These are phyloP conservation scores for Coccomyxa sp. DNA, from an alignment of 139 green algal genomes.

Conservation along the genomic window DNA sequence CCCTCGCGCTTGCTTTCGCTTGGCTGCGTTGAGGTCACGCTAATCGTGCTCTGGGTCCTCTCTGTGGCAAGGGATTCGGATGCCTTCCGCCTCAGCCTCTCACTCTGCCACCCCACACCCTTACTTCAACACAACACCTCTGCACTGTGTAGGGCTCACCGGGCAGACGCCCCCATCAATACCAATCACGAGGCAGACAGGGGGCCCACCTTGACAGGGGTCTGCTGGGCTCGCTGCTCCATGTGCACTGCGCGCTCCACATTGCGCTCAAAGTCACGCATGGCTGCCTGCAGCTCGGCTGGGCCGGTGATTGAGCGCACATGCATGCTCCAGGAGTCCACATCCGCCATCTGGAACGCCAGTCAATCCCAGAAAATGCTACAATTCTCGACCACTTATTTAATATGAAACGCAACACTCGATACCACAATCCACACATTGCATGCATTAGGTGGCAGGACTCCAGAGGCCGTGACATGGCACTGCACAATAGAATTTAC, in stretches of 20 bases:
- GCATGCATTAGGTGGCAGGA: neutral
- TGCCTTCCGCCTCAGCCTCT: no score
- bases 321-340: neutral
- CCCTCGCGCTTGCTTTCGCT: neutral
- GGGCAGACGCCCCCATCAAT: no score
- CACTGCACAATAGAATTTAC: neutral
- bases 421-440: neutral
- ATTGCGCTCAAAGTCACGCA: neutral
- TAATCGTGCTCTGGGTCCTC: neutral
- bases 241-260: neutral
- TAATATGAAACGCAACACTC: no score
- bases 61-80: no score
- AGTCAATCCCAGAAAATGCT: neutral
- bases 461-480: neutral
- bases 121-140: no score
- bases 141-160: no score
- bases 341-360: neutral
- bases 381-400: no score
- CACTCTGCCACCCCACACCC: no score
- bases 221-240: neutral
- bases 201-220: no score
- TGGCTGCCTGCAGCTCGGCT: neutral
- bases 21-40: neutral
- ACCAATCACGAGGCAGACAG: no score
- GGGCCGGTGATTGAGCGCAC: neutral